Conservation (phyloP, 352 stramenopile genomes). For the Globisporangium takayamanum region DNA sequence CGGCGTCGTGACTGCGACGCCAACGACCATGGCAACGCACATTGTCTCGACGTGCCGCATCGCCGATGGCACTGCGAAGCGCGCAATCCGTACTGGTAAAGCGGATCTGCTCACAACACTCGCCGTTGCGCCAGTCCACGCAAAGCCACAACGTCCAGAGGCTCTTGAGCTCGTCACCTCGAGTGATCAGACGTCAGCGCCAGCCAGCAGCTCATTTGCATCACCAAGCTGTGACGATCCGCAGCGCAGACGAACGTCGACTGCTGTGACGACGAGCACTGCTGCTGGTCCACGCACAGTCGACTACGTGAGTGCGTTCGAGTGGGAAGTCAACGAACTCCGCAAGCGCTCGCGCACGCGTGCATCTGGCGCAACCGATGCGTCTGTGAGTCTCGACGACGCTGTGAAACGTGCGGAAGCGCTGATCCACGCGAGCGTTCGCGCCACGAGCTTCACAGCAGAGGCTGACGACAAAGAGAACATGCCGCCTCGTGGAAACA, state of each 20-base stretch:
- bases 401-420: slow-evolving; percentile 2
- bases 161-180: neutral
- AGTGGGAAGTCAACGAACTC: slow-evolving; percentile 4
- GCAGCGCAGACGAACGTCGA: too few species aligned
- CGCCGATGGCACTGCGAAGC: slow-evolving; percentile 7
- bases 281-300: neutral
- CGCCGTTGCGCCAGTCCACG: neutral
- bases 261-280: too few species aligned
- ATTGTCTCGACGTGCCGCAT: slow-evolving; percentile 7
- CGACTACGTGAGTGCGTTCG: slow-evolving; percentile 5
- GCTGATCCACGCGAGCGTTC: neutral
- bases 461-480: slow-evolving; percentile 8
- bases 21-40: slow-evolving; percentile 12
- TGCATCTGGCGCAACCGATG: neutral
- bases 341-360: neutral
- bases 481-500: neutral
- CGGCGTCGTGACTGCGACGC: slow-evolving; percentile 1
- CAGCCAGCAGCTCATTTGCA: too few species aligned
- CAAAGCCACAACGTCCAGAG: neutral
- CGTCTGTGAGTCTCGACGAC: neutral
- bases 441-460: neutral
- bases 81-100: slow-evolving; percentile 5
- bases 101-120: neutral
- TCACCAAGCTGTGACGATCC: too few species aligned
- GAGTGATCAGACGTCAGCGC: neutral